These are phyloP conservation scores for Rubia balearica DNA, from an alignment of 305 asterid species.

Conservation along the genomic window DNA sequence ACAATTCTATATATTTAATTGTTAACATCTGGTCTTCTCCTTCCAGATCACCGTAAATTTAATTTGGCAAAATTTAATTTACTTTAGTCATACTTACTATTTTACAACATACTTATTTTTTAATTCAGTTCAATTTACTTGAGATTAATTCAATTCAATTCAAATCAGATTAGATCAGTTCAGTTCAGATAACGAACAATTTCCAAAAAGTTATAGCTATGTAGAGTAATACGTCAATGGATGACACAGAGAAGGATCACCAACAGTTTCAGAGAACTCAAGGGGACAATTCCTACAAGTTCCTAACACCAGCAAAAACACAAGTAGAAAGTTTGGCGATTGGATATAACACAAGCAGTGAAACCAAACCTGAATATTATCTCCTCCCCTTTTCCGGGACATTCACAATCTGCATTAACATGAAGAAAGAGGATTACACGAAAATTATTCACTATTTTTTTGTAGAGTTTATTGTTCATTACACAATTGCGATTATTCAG, in stretches of 20 bases:
- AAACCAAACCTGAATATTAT: constrained; percentile 69
- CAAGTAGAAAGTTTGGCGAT: too few relatives aligned
- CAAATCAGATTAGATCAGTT: too few relatives aligned
- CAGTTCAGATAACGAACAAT: not conserved
- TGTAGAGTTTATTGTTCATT: not conserved
- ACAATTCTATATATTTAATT: too few relatives aligned
- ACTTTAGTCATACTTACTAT: too few relatives aligned
- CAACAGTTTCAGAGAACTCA: not conserved
- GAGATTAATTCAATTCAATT: too few relatives aligned
- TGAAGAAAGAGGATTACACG: constrained; percentile 16
- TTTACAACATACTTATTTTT: too few relatives aligned
- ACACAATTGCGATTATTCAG: not conserved
- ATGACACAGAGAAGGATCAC: not conserved
- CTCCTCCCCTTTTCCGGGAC: constrained; percentile 98
- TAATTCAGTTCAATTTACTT: too few relatives aligned
- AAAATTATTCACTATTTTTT: not conserved
- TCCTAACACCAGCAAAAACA: not conserved
- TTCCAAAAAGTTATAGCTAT: not conserved
- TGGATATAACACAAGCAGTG: not conserved
- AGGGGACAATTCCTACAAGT: not conserved
- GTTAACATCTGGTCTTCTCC: too few relatives aligned
- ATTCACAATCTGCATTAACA: constrained; percentile 61
- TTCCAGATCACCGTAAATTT: too few relatives aligned
- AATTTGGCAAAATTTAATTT: too few relatives aligned
- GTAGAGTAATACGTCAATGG: not conserved